These are phyloP conservation scores for Solanum piurae DNA, from an alignment of 257 asterid species.

Conservation along the genomic window DNA sequence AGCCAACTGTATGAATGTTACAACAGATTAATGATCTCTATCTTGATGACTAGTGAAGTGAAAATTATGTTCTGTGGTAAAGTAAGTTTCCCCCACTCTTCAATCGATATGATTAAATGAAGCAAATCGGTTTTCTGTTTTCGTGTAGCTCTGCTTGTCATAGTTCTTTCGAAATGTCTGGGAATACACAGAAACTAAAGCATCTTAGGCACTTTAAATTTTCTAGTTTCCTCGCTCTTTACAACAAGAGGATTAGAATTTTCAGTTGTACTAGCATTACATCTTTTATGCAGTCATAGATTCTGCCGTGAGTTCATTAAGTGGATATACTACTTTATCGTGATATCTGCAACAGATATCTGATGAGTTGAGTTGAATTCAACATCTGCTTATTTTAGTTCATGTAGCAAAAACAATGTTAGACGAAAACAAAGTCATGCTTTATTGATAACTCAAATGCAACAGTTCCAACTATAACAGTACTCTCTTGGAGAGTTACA, in stretches of 20 bases:
- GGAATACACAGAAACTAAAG: not conserved
- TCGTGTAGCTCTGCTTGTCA: not conserved
- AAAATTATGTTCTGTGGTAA: not conserved
- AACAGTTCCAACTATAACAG: not conserved
- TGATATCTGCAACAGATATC: not conserved
- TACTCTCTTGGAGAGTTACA: not conserved
- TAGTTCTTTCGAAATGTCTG: not conserved
- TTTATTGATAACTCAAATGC: not conserved
- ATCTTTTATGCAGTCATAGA: not conserved
- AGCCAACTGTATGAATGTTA: not conserved
- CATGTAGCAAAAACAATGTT: not conserved
- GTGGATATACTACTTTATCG: not conserved
- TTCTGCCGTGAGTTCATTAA: not conserved
- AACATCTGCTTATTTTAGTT: not conserved
- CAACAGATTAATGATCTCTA: not conserved
- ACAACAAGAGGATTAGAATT: not conserved
- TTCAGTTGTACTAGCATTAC: not conserved
- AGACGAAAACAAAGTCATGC: not conserved
- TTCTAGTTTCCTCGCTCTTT: not conserved
- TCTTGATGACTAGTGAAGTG: not conserved
- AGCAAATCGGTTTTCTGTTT: not conserved
- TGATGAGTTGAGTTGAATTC: not conserved
- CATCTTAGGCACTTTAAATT: not conserved
- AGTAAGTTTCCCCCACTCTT: not conserved
- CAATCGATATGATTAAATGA: not conserved